Evolutionary conservation across 345 rosid species (phyloP).

Genomic region (Pugionium cornutum): DNA sequence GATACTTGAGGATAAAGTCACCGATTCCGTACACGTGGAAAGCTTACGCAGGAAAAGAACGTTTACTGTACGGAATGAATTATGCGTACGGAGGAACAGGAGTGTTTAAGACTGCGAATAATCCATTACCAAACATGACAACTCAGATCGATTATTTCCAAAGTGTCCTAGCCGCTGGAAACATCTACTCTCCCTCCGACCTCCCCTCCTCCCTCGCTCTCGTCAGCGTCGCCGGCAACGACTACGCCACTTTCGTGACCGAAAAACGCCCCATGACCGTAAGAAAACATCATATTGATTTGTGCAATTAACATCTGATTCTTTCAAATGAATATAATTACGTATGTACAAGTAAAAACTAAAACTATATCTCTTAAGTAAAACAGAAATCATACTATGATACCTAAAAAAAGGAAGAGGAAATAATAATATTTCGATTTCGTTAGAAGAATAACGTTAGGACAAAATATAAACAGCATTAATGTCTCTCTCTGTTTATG

Average conservation of each 20-base stretch:
- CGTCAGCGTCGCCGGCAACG: conserved; percentile 71
- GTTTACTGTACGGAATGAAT: conserved; percentile 61
- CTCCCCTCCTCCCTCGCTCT: conserved; percentile 55
- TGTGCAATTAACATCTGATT: background rate
- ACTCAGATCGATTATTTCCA: conserved; percentile 65
- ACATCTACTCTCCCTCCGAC: conserved; percentile 41
- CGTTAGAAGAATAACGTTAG: too few relatives aligned
- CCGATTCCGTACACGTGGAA: conserved; percentile 67
- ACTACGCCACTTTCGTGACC: conserved; percentile 52
- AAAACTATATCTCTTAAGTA: background rate
- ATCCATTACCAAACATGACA: conserved; percentile 63
- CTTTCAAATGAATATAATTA: background rate
- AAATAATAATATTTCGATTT: too few relatives aligned
- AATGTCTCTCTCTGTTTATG: too few relatives aligned
- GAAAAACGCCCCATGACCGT: conserved; percentile 53
- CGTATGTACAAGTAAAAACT: background rate
- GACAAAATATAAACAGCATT: too few relatives aligned
- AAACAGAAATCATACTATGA: too few relatives aligned
- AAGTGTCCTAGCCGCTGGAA: conserved; percentile 41
- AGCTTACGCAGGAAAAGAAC: conserved; percentile 34
- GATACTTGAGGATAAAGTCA: conserved; percentile 55
- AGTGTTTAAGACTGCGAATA: conserved; percentile 53
- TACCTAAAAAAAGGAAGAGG: too few relatives aligned
- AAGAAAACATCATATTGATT: conserved; percentile 12
- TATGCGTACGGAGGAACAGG: conserved; percentile 88